Base-by-base conservation (phyloP, 164 flowering plant genomes). In the Chimonanthus salicifolius region DNA sequence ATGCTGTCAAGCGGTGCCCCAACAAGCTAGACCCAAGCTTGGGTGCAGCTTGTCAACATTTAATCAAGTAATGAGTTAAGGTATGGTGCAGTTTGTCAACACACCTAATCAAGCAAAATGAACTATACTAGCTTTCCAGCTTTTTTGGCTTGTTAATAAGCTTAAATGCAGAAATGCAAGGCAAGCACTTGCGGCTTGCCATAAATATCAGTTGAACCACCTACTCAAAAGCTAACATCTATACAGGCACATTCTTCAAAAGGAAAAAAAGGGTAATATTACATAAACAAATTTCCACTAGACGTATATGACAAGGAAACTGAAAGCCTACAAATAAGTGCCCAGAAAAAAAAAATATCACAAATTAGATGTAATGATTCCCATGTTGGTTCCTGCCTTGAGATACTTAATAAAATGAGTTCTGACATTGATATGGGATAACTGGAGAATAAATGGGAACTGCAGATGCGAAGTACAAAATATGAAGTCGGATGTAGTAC, bases 401-500 rank as follows among this genome's bases (percentile, higher is more conserved):
- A 8, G 20, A 66, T 21, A 9, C 11, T 13, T 7, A 43, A 66
- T 44, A 45, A 66, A 66, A 45, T 1, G 4, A 45, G 13, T 13
- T 5, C 44, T 8, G 7, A 66, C 45, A 10, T 10, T 11, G 3
- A 43, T 33, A 13, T 2, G 45, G 13, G 46, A 7, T 3, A 66
- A 6, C 47, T 46, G 47, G 46, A 7, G 15, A 43, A 5, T 65
- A 44, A 33, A 44, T 45, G 45, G 16, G 11, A 10, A 33, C 16
- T 2, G 2, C 6, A 6, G 13, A 66, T 10, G 45, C 15, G 68
- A 33, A 45, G 18, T 45, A 62, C 6, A 18, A 62, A n/a, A 62
- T 62, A 16, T 58, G n/a, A 15, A 44, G 45, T 45, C 44, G 16
- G 5, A 44, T 66, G 15, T 11, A 20, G 11, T 89, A 94, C 98